Percentiles rank a stretch among this genome's conserved stretches.
phyloP scores from a whole-genome alignment of 495 filamentous ascomycete genomes.

The Aspergillus leporis region DNA sequence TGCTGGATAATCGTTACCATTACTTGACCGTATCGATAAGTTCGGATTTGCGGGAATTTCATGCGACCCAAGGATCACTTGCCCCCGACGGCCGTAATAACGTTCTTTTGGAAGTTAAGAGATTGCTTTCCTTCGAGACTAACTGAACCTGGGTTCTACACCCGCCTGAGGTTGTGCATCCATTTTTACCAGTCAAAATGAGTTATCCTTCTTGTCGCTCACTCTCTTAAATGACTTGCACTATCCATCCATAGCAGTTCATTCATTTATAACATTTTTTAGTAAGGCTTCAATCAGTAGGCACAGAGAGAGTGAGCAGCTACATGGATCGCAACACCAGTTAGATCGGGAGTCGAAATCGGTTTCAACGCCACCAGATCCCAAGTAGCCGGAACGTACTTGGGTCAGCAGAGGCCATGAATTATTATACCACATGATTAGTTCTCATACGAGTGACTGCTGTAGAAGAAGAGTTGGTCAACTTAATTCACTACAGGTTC shows the following conservation, averaged over 20 bases:
- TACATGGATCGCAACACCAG: too few species aligned
- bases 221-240: too few species aligned
- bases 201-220: too few species aligned
- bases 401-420: not conserved
- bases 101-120: not conserved
- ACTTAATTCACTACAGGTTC: not conserved
- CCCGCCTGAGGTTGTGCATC: not conserved
- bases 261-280: too few species aligned
- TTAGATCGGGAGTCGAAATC: not conserved
- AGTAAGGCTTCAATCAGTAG: too few species aligned
- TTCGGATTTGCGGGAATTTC: constrained; percentile 8
- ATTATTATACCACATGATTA: not conserved
- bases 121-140: not conserved
- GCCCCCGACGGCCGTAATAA: not conserved
- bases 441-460: not conserved
- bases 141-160: not conserved
- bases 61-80: constrained; percentile 1
- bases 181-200: too few species aligned
- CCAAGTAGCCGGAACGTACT: not conserved
- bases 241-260: too few species aligned
- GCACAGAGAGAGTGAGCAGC: too few species aligned
- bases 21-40: constrained; percentile 11
- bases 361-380: not conserved
- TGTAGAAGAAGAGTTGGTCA: not conserved
- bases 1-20: not conserved